These are phyloP conservation scores for Rheum nobile DNA, from an alignment of 148 eudicot genomes.

Conservation along the genomic window DNA sequence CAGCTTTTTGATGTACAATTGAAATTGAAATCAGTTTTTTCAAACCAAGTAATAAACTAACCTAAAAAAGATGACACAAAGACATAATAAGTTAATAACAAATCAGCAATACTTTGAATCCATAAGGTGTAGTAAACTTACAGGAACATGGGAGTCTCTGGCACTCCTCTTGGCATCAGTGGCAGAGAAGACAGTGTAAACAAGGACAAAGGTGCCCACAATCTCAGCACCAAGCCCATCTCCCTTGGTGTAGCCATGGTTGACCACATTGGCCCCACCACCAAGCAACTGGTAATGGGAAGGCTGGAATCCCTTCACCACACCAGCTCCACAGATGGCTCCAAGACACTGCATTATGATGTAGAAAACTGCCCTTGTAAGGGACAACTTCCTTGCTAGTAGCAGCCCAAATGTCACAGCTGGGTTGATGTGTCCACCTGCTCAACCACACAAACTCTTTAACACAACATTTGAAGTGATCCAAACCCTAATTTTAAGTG, in stretches of 20 bases:
- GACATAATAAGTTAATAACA: no score
- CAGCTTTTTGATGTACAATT: not conserved
- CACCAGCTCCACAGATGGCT: constrained; percentile 85
- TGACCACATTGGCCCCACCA: constrained; percentile 70
- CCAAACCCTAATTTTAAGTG: not conserved
- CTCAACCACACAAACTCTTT: constrained; percentile 4
- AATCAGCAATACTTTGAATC: not conserved
- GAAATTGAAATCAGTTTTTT: not conserved
- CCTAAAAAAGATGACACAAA: not conserved
- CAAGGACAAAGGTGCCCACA: constrained; percentile 79
- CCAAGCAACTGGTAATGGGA: constrained; percentile 18
- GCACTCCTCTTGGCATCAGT: constrained; percentile 89
- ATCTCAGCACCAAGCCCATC: constrained; percentile 91
- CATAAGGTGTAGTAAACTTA: constrained; percentile 21
- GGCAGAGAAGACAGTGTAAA: constrained; percentile 91
- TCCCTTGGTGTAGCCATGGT: constrained; percentile 77
- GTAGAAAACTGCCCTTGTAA: constrained; percentile 81
- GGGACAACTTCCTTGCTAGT: constrained; percentile 70
- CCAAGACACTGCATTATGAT: constrained; percentile 84
- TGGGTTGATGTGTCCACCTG: constrained; percentile 94
- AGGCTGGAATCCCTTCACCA: constrained; percentile 61
- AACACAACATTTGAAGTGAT: not conserved
- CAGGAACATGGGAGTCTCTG: constrained; percentile 88
- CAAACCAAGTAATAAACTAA: not conserved
- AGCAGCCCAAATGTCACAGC: constrained; percentile 82